phyloP scores from a whole-genome alignment of 306 rosid species.

The Citrullus colocynthis region DNA sequence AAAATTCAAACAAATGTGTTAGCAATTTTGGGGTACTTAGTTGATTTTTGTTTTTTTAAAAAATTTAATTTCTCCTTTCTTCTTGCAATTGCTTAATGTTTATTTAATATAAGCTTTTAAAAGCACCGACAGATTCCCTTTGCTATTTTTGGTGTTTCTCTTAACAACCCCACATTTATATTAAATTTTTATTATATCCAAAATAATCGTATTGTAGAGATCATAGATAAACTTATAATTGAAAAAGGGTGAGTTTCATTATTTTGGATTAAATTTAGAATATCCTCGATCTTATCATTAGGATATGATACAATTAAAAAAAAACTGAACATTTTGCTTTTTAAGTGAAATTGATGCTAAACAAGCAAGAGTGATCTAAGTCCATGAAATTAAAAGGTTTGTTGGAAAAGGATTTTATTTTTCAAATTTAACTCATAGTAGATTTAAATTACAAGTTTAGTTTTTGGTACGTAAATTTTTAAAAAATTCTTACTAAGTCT shows the following conservation, averaged over 20 bases:
- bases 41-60: background rate
- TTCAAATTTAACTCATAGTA: too few species aligned
- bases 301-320: background rate
- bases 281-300: background rate
- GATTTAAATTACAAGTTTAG: too few species aligned
- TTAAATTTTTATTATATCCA: background rate
- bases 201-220: background rate
- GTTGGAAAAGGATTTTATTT: too few species aligned
- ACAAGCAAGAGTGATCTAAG: too few species aligned
- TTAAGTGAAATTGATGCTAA: background rate
- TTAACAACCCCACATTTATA: background rate
- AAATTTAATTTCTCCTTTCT: background rate
- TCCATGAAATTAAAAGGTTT: too few species aligned
- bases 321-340: background rate
- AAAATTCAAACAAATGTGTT: constrained; percentile 5
- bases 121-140: constrained; percentile 9
- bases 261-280: background rate
- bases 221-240: background rate
- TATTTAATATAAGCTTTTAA: background rate
- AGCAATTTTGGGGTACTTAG: background rate
- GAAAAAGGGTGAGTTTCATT: background rate
- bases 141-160: constrained; percentile 4
- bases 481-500: too few species aligned
- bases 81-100: background rate
- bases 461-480: too few species aligned